phyloP scores from a whole-genome alignment of 257 asterid species.

The Striga asiatica region DNA sequence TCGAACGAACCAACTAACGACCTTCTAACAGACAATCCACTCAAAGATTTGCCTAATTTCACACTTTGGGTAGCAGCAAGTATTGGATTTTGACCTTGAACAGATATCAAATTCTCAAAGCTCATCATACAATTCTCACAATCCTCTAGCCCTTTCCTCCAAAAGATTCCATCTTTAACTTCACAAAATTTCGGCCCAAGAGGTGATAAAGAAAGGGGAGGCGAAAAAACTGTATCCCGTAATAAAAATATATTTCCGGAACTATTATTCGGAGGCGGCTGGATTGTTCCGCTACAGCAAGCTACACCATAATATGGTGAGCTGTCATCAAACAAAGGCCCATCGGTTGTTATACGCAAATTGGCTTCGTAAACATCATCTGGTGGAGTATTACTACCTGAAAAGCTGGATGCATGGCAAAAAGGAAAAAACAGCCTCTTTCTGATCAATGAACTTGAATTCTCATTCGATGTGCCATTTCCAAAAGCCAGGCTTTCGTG shows the following conservation, averaged over 20 bases:
- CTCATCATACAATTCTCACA: constrained; percentile 36
- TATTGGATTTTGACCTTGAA: constrained; percentile 25
- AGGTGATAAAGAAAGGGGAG: constrained; percentile 54
- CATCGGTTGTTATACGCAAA: constrained; percentile 35
- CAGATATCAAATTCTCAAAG: constrained; percentile 36
- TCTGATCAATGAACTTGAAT: constrained; percentile 37
- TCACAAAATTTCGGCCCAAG: constrained; percentile 62
- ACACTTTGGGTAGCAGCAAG: constrained; percentile 31
- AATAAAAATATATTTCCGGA: no score
- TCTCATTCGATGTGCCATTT: constrained; percentile 30
- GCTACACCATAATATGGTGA: constrained; percentile 24
- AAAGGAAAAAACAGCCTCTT: constrained; percentile 64
- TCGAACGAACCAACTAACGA: constrained; percentile 92
- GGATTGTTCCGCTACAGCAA: constrained; percentile 15
- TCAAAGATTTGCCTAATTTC: constrained; percentile 41
- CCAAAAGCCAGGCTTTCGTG: no score
- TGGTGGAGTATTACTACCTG: no score
- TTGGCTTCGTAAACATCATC: no score
- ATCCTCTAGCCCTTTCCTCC: constrained; percentile 29
- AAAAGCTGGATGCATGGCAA: constrained; percentile 39
- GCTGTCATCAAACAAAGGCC: constrained; percentile 32
- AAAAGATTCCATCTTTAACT: constrained; percentile 18
- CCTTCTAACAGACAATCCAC: constrained; percentile 67
- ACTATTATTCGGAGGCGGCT: constrained; percentile 18
- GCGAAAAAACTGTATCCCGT: background rate